Percentiles rank a stretch among this genome's conserved stretches.
Evolutionary conservation across 148 eudicot species (phyloP).

Genomic region (Heliamphora exappendiculata): DNA sequence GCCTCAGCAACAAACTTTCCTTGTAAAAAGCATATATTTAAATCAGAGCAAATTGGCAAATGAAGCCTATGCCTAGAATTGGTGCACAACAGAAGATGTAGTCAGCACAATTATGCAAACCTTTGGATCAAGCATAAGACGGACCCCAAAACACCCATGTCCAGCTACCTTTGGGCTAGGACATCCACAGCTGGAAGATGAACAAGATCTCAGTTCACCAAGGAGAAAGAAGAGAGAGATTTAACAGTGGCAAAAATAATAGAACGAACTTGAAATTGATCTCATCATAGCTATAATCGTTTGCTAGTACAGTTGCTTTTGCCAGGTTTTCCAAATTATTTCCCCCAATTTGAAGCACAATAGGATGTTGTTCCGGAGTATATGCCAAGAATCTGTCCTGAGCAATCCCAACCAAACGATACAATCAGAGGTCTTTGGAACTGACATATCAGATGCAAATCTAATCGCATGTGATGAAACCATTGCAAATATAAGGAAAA

Average conservation of each 20-base stretch:
- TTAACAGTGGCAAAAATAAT: constrained; percentile 11
- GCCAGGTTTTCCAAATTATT: constrained; percentile 81
- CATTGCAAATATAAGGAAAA: background rate
- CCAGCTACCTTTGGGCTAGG: constrained; percentile 96
- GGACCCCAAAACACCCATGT: constrained; percentile 94
- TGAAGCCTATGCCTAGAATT: background rate
- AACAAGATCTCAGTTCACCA: constrained; percentile 13
- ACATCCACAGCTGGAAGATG: constrained; percentile 77
- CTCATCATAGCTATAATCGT: constrained; percentile 86
- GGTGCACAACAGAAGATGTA: background rate
- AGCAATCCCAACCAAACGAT: constrained; percentile 16
- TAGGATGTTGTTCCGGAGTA: constrained; percentile 86
- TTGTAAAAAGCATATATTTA: constrained; percentile 30
- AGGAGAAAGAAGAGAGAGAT: constrained; percentile 7
- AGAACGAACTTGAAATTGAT: constrained; percentile 75
- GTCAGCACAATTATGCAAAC: constrained; percentile 28
- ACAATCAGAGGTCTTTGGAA: constrained; percentile 7
- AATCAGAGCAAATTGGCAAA: constrained; percentile 27
- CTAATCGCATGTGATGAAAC: background rate
- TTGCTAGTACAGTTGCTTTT: constrained; percentile 76
- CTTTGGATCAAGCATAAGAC: constrained; percentile 96
- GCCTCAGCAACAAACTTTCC: constrained; percentile 99
- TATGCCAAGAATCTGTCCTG: constrained; percentile 90
- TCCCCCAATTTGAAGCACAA: constrained; percentile 97
- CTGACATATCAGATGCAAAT: background rate